Percentiles rank a stretch among this genome's conserved stretches.
These are phyloP conservation scores for Dactylellina sp. DNA, from an alignment of 2,329 filamentous ascomycete species.

Conservation along the genomic window DNA sequence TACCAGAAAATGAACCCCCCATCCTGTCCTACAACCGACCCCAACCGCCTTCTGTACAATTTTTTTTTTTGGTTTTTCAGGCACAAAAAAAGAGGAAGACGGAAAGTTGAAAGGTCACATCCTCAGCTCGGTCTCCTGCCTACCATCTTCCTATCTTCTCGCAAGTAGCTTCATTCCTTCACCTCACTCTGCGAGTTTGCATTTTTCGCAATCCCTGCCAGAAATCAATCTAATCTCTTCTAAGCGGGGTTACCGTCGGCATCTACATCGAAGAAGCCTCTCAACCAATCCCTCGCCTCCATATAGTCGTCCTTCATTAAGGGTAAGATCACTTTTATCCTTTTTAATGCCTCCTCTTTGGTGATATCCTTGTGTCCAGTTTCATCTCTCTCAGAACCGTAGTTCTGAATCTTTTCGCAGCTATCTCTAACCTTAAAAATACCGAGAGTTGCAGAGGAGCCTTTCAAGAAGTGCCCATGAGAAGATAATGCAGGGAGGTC, in stretches of 20 bases:
- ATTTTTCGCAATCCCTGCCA: background rate
- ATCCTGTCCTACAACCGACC: background rate
- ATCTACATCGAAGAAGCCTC: conserved; percentile 70
- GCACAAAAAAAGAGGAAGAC: background rate
- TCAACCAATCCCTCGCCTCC: conserved; percentile 77
- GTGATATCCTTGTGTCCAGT: conserved; percentile 70
- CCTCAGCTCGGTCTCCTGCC: too few species aligned
- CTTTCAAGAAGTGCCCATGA: conserved; percentile 96
- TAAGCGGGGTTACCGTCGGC: background rate
- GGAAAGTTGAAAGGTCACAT: too few species aligned
- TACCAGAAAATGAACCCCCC: conserved; percentile 1
- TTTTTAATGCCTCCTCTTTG: conserved; percentile 68
- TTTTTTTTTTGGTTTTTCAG: background rate
- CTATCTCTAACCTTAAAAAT: conserved; percentile 89
- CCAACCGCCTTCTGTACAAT: background rate
- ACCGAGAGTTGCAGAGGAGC: conserved; percentile 92
- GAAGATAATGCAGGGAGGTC: conserved; percentile 81
- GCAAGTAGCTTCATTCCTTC: too few species aligned
- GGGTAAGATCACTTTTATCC: conserved; percentile 76
- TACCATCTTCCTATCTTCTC: too few species aligned
- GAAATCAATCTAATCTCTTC: background rate
- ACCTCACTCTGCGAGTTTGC: too few species aligned
- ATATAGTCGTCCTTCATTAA: conserved; percentile 81
- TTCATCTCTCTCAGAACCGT: conserved; percentile 83
- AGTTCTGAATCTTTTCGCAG: conserved; percentile 97